Evolutionary conservation across 169 alveolate genomes (phyloP), one percentile per base, ranked within the genome.

Genomic region (Plasmodium knowlesi): DNA sequence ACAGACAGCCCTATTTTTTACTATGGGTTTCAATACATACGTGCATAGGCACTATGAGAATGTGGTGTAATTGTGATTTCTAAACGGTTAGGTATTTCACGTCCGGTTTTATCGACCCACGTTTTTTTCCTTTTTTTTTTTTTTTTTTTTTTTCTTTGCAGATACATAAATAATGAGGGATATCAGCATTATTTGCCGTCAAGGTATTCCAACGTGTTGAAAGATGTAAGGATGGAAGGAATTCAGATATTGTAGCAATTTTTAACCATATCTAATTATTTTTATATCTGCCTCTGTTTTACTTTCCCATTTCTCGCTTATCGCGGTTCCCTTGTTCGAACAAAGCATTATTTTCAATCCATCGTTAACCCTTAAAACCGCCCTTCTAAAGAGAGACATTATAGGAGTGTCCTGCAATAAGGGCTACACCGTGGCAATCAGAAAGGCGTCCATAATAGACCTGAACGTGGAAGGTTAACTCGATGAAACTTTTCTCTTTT

Each of bases 101-200:
- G 61, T 39, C 14, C 80, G 72, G 71, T 30, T 46, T 16, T 86
- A 67, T 22, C 61, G 73, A 70, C 76, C 32, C 76, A 3, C 37
- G 22, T 67, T 67, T 67, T n/a, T 28, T 9, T 6, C 28, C 28
- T 71, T 79, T 37, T 71, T 70, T 79, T 37, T 78, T 57, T n/a
- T n/a, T n/a, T 89, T 32, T 32, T 83, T 61, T 61, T 83, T 83
- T 32, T 41, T 61, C 61, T 80, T 32, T 80, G 71, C 81, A 89
- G 94, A 86, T 89, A 80, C 28, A 89, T 79, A 89, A 89, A 89
- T 89, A 89, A 89, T 70, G 94, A 89, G 83, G 78, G 41, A 37
- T 89, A 89, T 41, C 89, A 89, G 19, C 94, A 89, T 89, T 89
- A 89, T 53, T 8, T 89, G 76, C 94, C 94, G 16, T 89, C 94